Evolutionary conservation across 2,329 filamentous ascomycete species (phyloP), one percentile per base, ranked within the genome.

Genomic region (Aspergillus vadensis): DNA sequence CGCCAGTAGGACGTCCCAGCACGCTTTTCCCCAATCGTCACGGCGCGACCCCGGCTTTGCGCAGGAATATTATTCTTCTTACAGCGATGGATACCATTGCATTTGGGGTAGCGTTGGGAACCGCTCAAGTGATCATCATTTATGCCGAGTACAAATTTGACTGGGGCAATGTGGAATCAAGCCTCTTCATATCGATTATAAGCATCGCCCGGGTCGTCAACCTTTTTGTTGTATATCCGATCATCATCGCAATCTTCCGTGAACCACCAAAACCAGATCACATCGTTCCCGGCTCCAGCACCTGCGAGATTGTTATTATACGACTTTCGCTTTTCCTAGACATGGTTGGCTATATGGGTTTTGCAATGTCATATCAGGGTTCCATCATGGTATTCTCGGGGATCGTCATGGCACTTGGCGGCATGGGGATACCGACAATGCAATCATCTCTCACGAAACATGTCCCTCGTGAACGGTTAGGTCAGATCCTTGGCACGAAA

Each of bases 381-480:
- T 76, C 80, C 0, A 65, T 91, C 0, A 95, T 97, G 74, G 83
- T 91, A 3, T 63, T 86, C 0, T 89, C 88, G 17, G 94, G 91
- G 51, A 81, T 91, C 48, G 69, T 93, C 17, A 89, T 91, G 1
- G 84, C 91, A 0, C 78, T 96, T 41, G 94, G 94, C 23, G 93
- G 93, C 1, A 88, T 98, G 49, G 93, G 90, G 0, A 89, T 89
- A 38, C 93, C 95, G 1, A 95, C 91, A 0, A 82, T 96, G 53
- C 92, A 96, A 71, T 89, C 91, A 1, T 85, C 90, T 0, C 80
- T 97, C 54, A 97, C 92, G 19, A 98, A 97, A 73, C 95, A 98
- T 74, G 89, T 98, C 0, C 91, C 93, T 0, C 82, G 87, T 0
- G 90, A 95, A 64, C 85, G 86, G 50, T 89, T 95, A 0, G 95